Evolutionary conservation across 345 rosid species (phyloP), one percentile per base, ranked within the genome.

Genomic region (Ricinus communis): DNA sequence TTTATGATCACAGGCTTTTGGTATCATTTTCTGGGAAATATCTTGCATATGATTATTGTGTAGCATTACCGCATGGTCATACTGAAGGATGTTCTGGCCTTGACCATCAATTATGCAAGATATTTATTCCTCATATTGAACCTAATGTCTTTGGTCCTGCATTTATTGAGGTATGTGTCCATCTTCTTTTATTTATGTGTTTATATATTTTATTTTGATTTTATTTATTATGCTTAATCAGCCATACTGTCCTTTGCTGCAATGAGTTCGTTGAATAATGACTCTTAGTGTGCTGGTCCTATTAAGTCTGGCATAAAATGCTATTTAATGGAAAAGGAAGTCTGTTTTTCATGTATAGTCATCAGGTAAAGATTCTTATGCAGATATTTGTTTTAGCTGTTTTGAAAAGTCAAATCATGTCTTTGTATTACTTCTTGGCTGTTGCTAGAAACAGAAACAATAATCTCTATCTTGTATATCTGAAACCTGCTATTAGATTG

Each of bases 1-100:
- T 52, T 68, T 16, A 59, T 77, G 62, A 21, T 81, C 76, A 79
- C 89, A 95, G 98, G 87, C 85, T 95, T 77, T 89, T 95, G 61
- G 83, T 95, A 51, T 95, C 99, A 57, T 92, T 92, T 80, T 76
- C 87, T 74, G 99, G 97, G 68, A 92, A 86, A 80, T 95, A 95
- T 83, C 83, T 95, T 70, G 77, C 85, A 4, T 79, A 82, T 82
- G 87, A 88, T 68, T 84, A 75, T 79, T 73, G 79, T 74, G 77
- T 81, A 74, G 83, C 83, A 77, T 72, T 91, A 73, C 74, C 90
- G 5, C 67, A 58, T 66, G 70, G 47, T 78, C 74, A 64, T 62
- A 71, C 70, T 65, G 82, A 80, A 73, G 84, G 81, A 68, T 64
- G 75, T 62, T 62, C 79, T 69, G 58, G 68, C 64, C 69, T 77